Percentiles rank a stretch among this genome's conserved stretches.
Evolutionary conservation across 2,329 filamentous ascomycete species (phyloP).

Genomic region (Aspergillus sp.): DNA sequence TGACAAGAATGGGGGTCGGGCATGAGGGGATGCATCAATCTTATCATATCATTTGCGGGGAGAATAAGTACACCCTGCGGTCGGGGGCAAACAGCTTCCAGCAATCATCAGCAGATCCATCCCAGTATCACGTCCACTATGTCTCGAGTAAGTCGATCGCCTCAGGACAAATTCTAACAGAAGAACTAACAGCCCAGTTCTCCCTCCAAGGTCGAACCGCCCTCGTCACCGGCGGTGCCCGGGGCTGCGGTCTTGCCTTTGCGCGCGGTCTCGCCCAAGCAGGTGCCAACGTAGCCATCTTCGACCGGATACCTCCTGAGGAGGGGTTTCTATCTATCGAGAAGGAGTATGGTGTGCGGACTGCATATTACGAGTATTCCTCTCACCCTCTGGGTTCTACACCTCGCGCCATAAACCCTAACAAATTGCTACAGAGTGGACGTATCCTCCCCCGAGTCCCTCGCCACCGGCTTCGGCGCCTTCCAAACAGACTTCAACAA

Average conservation of each 20-base stretch:
- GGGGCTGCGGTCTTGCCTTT: slow-evolving; percentile 50
- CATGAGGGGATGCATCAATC: not conserved
- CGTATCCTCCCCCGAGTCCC: slow-evolving; percentile 37
- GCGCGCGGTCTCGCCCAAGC: slow-evolving; percentile 49
- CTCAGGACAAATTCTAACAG: no score
- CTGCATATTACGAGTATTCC: slow-evolving; percentile 41
- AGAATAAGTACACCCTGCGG: not conserved
- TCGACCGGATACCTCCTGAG: slow-evolving; percentile 48
- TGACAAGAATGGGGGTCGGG: not conserved
- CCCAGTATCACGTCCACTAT: slow-evolving; percentile 14
- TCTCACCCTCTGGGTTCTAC: not conserved
- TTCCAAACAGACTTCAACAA: slow-evolving; percentile 40
- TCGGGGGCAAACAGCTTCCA: not conserved
- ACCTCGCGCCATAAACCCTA: not conserved
- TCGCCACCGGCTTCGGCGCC: slow-evolving; percentile 33
- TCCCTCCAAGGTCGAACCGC: slow-evolving; percentile 52
- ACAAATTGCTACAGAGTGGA: slow-evolving; percentile 35
- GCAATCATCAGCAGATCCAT: not conserved
- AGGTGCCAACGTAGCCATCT: slow-evolving; percentile 51
- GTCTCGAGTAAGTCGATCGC: slow-evolving; percentile 24
- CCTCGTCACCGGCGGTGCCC: slow-evolving; percentile 50
- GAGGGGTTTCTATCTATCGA: slow-evolving; percentile 44
- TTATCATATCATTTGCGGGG: not conserved
- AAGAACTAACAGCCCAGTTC: slow-evolving; percentile 40
- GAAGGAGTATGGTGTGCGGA: slow-evolving; percentile 45